A percentile compares a stretch with the other conserved stretches of the same genome.
Evolutionary conservation across 108 stramenopile species (phyloP).

Genomic region (Stephanodiscus triporus): DNA sequence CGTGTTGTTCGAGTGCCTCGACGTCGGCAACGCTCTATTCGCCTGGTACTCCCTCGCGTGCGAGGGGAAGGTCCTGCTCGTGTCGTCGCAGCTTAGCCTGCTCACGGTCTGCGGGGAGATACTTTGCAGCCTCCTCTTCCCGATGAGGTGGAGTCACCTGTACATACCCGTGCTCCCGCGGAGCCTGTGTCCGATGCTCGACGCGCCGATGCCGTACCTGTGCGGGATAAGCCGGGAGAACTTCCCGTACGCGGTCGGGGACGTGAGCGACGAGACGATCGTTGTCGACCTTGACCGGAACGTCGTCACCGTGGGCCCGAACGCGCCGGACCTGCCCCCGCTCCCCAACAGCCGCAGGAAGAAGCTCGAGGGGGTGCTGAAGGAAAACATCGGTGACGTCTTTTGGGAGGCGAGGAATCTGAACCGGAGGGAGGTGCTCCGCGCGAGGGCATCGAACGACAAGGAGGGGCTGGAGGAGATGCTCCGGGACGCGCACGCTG

Average conservation of each 20-base stretch:
- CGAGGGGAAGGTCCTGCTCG: conserved; percentile 89
- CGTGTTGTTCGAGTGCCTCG: conserved; percentile 90
- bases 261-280: conserved; percentile 78
- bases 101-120: conserved; percentile 93
- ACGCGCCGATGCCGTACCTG: conserved; percentile 91
- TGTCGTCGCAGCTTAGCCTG: conserved; percentile 83
- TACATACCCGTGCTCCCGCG: conserved; percentile 85
- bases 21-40: conserved; percentile 78
- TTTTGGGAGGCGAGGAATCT: conserved; percentile 80
- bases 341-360: conserved; percentile 70
- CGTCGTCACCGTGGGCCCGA: conserved; percentile 61
- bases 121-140: conserved; percentile 91
- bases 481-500: conserved; percentile 37
- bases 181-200: conserved; percentile 82
- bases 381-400: conserved; percentile 74
- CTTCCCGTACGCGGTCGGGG: conserved; percentile 68
- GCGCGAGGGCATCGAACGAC: conserved; percentile 34
- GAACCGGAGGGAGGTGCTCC: conserved; percentile 46
- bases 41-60: conserved; percentile 82
- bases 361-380: conserved; percentile 68
- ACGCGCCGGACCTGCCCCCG: conserved; percentile 61
- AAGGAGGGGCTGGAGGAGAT: conserved; percentile 22
- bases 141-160: conserved; percentile 93
- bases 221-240: conserved; percentile 85
- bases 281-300: conserved; percentile 91